These are phyloP conservation scores for Arthrobotrys musiformis DNA, from an alignment of 2,329 filamentous ascomycete genomes.

Conservation along the genomic window DNA sequence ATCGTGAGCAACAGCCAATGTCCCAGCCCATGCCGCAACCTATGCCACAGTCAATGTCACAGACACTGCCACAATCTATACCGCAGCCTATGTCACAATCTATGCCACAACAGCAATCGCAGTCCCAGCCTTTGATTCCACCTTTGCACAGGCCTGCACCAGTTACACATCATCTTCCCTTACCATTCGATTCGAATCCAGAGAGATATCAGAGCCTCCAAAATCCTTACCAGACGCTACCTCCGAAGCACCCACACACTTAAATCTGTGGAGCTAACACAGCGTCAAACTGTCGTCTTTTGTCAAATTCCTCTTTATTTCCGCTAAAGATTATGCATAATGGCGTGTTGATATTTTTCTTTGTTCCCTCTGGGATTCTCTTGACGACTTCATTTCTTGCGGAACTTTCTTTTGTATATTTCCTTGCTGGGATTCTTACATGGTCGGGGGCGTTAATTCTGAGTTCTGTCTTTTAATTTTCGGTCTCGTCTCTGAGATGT, in stretches of 20 bases:
- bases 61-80: background rate
- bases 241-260: constrained; percentile 39
- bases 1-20: constrained; percentile 48
- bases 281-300: too few species aligned
- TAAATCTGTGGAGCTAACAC: background rate
- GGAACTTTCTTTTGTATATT: background rate
- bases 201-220: constrained; percentile 45
- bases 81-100: background rate
- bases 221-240: constrained; percentile 43
- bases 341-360: constrained; percentile 23
- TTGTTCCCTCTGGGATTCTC: constrained; percentile 12
- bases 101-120: constrained; percentile 1
- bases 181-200: constrained; percentile 46
- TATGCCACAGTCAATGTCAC: constrained; percentile 9
- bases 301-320: background rate
- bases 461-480: constrained; percentile 27
- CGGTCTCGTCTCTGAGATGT: constrained; percentile 17
- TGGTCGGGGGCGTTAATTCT: constrained; percentile 43
- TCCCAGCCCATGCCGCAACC: constrained; percentile 24
- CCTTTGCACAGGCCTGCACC: constrained; percentile 45
- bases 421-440: constrained; percentile 44
- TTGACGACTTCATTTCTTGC: constrained; percentile 27
- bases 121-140: constrained; percentile 43
- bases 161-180: constrained; percentile 43
- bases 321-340: constrained; percentile 38